phyloP scores from a whole-genome alignment of 75 land plant genomes.

The Azolla pinnata region DNA sequence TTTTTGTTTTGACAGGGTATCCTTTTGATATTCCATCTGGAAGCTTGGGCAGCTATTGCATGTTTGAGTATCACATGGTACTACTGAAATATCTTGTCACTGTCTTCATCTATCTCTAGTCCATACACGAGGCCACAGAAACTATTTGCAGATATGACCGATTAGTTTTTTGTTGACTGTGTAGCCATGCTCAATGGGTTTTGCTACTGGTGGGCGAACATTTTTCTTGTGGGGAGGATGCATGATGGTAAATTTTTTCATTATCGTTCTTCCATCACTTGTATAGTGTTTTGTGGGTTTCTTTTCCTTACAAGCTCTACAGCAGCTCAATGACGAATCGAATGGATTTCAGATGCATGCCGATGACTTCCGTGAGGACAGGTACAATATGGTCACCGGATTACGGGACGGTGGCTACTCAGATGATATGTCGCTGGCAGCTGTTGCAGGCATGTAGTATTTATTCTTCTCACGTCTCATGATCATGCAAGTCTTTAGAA shows the following conservation, averaged over 20 bases:
- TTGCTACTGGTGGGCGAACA: constrained; percentile 95
- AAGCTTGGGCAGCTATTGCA: constrained; percentile 96
- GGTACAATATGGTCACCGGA: constrained; percentile 70
- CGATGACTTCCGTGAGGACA: constrained; percentile 82
- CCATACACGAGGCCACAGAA: too few species aligned
- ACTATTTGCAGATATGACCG: too few species aligned
- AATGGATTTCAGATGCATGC: constrained; percentile 83
- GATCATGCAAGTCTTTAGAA: not conserved
- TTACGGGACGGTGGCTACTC: constrained; percentile 96
- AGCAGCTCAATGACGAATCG: not conserved
- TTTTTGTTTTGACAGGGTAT: constrained; percentile 96
- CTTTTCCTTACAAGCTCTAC: too few species aligned
- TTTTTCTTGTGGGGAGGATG: constrained; percentile 99
- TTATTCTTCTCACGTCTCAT: not conserved
- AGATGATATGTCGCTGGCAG: constrained; percentile 99
- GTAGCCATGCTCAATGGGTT: constrained; percentile 99
- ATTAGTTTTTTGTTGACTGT: too few species aligned
- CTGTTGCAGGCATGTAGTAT: constrained; percentile 64
- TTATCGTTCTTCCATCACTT: too few species aligned
- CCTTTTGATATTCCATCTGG: constrained; percentile 99
- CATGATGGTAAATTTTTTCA: constrained; percentile 92
- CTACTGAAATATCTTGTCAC: not conserved
- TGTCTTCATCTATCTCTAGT: too few species aligned
- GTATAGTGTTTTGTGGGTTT: too few species aligned
- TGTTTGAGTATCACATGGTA: constrained; percentile 99